Conservation (phyloP, 352 stramenopile genomes). For the Pythium rhizo-oryzae region DNA sequence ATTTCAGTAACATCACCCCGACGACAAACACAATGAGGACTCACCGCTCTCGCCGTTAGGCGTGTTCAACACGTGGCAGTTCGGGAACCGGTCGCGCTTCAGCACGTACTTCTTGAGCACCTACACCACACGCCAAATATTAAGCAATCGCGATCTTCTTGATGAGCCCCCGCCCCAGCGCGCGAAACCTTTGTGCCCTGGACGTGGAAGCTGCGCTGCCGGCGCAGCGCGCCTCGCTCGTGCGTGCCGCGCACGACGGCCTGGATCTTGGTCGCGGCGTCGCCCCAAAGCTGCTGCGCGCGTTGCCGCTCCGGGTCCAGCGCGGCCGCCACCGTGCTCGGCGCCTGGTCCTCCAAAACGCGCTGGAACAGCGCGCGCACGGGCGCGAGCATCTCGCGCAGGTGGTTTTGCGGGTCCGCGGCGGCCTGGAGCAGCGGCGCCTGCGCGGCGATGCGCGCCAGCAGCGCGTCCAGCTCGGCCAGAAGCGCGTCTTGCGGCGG, state of each 20-base stretch:
- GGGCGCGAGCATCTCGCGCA: constrained; percentile 56
- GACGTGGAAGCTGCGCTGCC: constrained; percentile 58
- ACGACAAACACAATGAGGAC: background rate
- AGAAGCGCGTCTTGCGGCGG: constrained; percentile 29
- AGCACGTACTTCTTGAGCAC: constrained; percentile 86
- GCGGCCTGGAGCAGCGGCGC: constrained; percentile 42
- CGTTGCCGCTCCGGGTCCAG: constrained; percentile 16
- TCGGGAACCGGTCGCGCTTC: constrained; percentile 80
- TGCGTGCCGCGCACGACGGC: constrained; percentile 62
- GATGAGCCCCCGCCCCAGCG: background rate
- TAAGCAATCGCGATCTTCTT: background rate
- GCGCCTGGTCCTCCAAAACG: constrained; percentile 23
- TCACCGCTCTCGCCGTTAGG: constrained; percentile 65
- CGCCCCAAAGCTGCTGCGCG: constrained; percentile 36
- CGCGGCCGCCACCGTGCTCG: background rate
- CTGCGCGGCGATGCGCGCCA: constrained; percentile 49
- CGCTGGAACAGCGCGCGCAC: constrained; percentile 48
- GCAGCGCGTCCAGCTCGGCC: constrained; percentile 63
- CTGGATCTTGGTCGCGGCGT: constrained; percentile 73
- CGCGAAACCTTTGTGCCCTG: constrained; percentile 67
- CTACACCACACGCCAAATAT: constrained; percentile 14
- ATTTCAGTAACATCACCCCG: background rate
- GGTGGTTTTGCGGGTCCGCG: constrained; percentile 38
- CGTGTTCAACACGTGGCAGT: constrained; percentile 75
- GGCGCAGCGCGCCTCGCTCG: constrained; percentile 49